These are phyloP conservation scores for Malus hybrid DNA, from an alignment of 331 rosid genomes.

Conservation along the genomic window DNA sequence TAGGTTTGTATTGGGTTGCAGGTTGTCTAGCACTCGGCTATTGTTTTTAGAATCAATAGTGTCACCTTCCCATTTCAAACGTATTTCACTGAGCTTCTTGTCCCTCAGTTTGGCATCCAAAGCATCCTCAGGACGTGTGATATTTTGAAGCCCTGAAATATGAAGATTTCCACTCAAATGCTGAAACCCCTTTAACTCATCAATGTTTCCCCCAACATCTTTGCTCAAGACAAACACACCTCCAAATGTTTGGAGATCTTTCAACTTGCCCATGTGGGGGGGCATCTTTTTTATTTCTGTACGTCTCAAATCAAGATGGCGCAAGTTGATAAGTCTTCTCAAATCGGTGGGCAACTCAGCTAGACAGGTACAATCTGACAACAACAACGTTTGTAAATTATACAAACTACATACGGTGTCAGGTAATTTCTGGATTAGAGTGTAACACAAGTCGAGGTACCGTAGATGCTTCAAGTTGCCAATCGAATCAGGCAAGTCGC, in stretches of 20 bases:
- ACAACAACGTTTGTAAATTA: conserved; percentile 3
- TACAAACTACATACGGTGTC: background rate
- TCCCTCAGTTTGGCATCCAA: conserved; percentile 9
- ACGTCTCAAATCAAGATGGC: background rate
- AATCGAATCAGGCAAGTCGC: background rate
- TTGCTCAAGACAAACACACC: background rate
- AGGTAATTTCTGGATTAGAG: background rate
- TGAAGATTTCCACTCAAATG: background rate
- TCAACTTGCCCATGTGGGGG: background rate
- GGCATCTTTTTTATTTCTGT: background rate
- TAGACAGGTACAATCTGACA: background rate
- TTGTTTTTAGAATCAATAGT: background rate
- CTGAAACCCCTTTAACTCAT: background rate
- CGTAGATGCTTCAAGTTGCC: conserved; percentile 10
- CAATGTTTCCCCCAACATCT: background rate
- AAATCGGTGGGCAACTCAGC: background rate
- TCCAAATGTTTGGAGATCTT: background rate
- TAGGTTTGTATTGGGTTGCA: conserved; percentile 15
- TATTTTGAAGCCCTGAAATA: conserved; percentile 10
- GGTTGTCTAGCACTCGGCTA: conserved; percentile 7
- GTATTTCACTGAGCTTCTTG: conserved; percentile 15
- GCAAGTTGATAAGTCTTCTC: background rate
- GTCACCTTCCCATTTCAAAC: conserved; percentile 13
- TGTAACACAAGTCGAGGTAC: background rate
- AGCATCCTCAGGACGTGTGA: conserved; percentile 8